phyloP scores from a whole-genome alignment of 2,329 filamentous ascomycete species.

The Stemphylium vesicarium region DNA sequence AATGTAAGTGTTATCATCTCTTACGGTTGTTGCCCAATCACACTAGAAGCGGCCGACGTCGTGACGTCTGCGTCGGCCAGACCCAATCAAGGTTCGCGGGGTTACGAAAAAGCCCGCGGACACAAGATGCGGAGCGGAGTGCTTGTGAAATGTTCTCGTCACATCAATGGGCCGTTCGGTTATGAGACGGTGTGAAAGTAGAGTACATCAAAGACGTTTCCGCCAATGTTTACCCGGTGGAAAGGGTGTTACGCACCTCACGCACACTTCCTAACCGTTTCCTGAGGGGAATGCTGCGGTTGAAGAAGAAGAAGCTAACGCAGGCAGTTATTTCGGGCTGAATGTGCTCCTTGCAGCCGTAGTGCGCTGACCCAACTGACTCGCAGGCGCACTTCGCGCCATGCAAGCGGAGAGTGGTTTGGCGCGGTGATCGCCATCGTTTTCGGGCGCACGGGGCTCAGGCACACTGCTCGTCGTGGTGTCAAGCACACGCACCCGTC shows the following conservation, averaged over 20 bases:
- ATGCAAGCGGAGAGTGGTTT: slow-evolving; percentile 7
- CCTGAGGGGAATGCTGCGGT: slow-evolving; percentile 16
- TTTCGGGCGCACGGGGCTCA: slow-evolving; percentile 22
- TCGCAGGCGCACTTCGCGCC: slow-evolving; percentile 1
- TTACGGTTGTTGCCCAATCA: slow-evolving; percentile 1
- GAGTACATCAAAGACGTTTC: not conserved
- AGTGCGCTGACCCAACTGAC: slow-evolving; percentile 38
- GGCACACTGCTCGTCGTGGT: slow-evolving; percentile 11
- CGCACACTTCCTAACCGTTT: slow-evolving; percentile 8
- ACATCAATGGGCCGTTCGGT: not conserved
- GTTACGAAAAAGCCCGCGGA: not conserved
- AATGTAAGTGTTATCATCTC: slow-evolving; percentile 45
- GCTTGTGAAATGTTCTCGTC: not conserved
- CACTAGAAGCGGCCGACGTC: not conserved
- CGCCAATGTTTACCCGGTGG: slow-evolving; percentile 17
- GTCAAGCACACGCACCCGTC: slow-evolving; percentile 11
- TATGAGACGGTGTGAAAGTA: not conserved
- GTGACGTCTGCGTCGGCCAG: not conserved
- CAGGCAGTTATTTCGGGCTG: slow-evolving; percentile 50
- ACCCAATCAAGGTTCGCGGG: not conserved
- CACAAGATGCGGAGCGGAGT: not conserved
- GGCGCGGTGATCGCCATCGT: slow-evolving; percentile 24
- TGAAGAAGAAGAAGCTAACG: slow-evolving; percentile 35
- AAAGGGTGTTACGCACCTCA: slow-evolving; percentile 1
- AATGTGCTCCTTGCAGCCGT: slow-evolving; percentile 51